These are phyloP conservation scores for Tetracladium marchalianum DNA, from an alignment of 495 filamentous ascomycete genomes.

Conservation along the genomic window DNA sequence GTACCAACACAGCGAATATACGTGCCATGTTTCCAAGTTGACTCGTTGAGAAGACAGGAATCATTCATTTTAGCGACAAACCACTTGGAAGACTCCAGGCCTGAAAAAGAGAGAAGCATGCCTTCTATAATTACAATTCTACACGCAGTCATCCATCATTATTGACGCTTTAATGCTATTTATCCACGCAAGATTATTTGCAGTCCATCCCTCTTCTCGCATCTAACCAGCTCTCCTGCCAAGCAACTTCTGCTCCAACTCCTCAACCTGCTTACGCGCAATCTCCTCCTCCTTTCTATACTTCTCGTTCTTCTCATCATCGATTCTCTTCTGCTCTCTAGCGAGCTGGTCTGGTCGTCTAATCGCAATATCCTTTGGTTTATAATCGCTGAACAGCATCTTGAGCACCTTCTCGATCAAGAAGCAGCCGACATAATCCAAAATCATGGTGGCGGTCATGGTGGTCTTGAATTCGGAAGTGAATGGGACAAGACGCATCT, in stretches of 20 bases:
- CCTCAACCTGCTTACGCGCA: conserved; percentile 30
- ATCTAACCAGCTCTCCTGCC: conserved; percentile 16
- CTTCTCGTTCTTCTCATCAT: conserved; percentile 25
- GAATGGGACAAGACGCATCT: conserved; percentile 90
- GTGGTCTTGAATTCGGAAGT: conserved; percentile 78
- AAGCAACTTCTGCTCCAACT: conserved; percentile 37
- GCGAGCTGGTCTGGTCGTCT: conserved; percentile 81
- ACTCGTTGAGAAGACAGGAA: no score
- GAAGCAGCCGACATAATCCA: conserved; percentile 87
- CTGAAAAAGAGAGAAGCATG: no score
- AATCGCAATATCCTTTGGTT: conserved; percentile 86
- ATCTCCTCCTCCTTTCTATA: conserved; percentile 23
- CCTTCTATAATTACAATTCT: no score
- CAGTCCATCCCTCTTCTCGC: not conserved
- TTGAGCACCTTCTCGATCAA: conserved; percentile 84
- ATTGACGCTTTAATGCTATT: no score
- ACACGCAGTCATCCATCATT: no score
- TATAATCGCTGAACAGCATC: conserved; percentile 78
- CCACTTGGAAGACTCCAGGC: no score
- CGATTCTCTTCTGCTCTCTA: conserved; percentile 52
- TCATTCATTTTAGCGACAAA: no score
- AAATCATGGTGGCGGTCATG: conserved; percentile 73
- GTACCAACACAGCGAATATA: no score
- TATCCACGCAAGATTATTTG: no score
- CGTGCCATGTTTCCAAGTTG: no score